phyloP scores from a whole-genome alignment of 768 basidiomycete species.

The Mrakia frigida region DNA sequence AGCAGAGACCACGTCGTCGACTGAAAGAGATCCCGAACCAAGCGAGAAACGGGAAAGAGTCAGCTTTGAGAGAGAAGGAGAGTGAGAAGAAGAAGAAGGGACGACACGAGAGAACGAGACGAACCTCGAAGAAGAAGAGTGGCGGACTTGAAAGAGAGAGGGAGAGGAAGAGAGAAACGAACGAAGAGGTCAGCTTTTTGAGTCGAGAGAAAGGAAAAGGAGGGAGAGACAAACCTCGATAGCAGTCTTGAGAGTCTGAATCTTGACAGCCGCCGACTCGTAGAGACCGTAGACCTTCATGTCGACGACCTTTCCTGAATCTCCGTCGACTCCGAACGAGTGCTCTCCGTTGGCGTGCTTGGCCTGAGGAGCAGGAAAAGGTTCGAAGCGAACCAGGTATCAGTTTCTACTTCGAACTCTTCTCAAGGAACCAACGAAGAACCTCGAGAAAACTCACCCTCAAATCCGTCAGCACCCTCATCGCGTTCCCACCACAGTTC shows the following conservation, averaged over 20 bases:
- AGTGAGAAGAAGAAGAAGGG: background rate
- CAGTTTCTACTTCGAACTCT: background rate
- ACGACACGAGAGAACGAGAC: background rate
- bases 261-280: constrained; percentile 96
- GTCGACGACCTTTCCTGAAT: constrained; percentile 90
- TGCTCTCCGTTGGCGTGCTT: constrained; percentile 89
- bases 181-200: background rate
- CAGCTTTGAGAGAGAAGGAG: background rate
- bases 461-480: constrained; percentile 84
- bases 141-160: background rate
- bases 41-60: background rate
- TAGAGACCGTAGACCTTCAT: constrained; percentile 92
- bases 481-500: constrained; percentile 92
- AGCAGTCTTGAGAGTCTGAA: constrained; percentile 94
- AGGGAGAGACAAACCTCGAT: constrained; percentile 59
- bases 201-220: background rate
- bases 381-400: too few relatives aligned
- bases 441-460: constrained; percentile 55
- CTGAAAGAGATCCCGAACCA: constrained; percentile 72
- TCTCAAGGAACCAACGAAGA: background rate
- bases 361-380: constrained; percentile 53
- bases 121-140: constrained; percentile 9
- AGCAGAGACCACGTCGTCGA: constrained; percentile 74
- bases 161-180: background rate
- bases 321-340: constrained; percentile 91